Evolutionary conservation across 2,329 filamentous ascomycete genomes (phyloP), one percentile per base, ranked within the genome.

Genomic region (Trichophyton equinum): DNA sequence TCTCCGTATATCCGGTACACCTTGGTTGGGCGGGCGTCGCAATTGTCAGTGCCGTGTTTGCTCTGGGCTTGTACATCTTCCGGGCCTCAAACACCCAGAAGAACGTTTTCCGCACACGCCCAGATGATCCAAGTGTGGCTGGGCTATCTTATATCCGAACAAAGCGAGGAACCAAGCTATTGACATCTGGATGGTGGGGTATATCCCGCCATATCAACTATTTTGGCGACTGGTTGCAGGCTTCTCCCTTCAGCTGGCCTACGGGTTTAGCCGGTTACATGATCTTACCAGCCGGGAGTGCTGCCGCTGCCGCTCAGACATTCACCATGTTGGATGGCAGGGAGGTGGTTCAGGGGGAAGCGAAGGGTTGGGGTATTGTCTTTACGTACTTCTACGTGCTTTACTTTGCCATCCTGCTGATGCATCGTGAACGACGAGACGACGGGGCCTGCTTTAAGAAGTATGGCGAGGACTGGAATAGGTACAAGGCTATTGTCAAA

Each of bases 31-130:
- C 77, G 13, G 88, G 88, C 9, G 78, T 89, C 13, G 74, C 81
- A 0, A 80, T 79, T 8, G 85, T 94, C 57, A 73, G 88, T 30
- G 80, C 79, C 3, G 79, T 95, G 13, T 85, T 92, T 60, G 78
- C 78, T 0, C 70, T 82, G 1, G 91, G 90, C n/a, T 95, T 92
- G 75, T 86, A 82, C 72, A 91, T 96, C 72, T 97, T 97, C 85
- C 91, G 92, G 62, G 81, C 87, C n/a, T 85, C 89, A 71, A 97
- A 97, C 80, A 89, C 84, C 74, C 86, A 96, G 77, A 97, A 97
- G 84, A 95, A 96, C 76, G 82, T 82, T 25, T 97, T 97, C 84
- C 85, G 94, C 62, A 95, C 84, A 40, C 84, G 96, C 73, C 91
- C 91, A 30, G 79, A 86, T 36, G 89, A 96, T 70, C 88, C 91